Base-by-base conservation (phyloP, 164 flowering plant genomes). In the Cinnamomum micranthum region DNA sequence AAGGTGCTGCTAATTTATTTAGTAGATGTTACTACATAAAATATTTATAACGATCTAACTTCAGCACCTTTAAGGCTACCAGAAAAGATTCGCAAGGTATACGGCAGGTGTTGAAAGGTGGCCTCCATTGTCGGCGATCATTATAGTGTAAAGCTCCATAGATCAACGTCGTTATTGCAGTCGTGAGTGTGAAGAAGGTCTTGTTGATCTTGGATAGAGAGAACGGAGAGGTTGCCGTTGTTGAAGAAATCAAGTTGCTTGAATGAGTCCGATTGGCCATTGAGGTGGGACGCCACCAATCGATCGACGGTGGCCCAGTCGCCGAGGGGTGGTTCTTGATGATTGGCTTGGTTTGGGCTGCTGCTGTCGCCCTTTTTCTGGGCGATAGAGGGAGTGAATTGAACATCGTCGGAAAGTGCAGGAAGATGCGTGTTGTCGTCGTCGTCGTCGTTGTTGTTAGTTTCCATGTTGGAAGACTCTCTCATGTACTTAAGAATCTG, bases 301-400 rank as follows among this genome's bases (percentile, higher is more conserved):
- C 88, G 80, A 75, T 91, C 95, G 2, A 91, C 75, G 1, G 89
- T 70, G 20, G 75, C 86, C 93, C 93, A 90, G 80, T 91, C 90
- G 24, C 52, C 79, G 0, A 84, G 63, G 35, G 74, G 81, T 17
- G 69, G 68, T 24, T 33, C 63, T 59, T 55, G 2, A 3, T 50
- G 71, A 60, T 25, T 4, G 60, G n/a, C 19, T 2, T 15, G 60
- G 60, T 55, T 55, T 55, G 60, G 23, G 27, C 59, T 12, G 5
- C 31, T 50, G 63, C 73, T 73, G 47, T 28, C 5, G 10, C 47
- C 47, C 47, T 5, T 31, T 31, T 31, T 31, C 1, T 4, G 35
- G 35, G 10, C 9, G 10, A 41, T 6, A 31, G 50, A 27, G 50
- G 69, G 24, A 35, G 64, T 64, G 69, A 25, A 6, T 17, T 51